These are phyloP conservation scores for Pseudonitzschia multiseries DNA, from an alignment of 108 stramenopile genomes.

Conservation along the genomic window DNA sequence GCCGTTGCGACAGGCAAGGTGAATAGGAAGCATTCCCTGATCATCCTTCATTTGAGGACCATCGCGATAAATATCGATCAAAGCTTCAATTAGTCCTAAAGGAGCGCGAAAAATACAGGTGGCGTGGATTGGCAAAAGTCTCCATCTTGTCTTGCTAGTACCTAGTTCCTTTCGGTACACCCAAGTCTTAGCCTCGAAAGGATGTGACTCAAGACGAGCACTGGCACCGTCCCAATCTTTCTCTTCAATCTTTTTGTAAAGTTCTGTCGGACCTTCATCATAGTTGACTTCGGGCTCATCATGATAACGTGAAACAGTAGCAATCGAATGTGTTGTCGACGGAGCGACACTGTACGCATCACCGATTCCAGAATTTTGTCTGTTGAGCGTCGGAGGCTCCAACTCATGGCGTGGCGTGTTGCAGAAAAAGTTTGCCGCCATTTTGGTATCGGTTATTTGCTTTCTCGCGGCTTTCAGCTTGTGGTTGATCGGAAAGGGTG, in stretches of 20 bases:
- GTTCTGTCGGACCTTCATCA: conserved; percentile 69
- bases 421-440: conserved; percentile 25
- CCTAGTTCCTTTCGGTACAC: conserved; percentile 60
- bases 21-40: conserved; percentile 88
- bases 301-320: conserved; percentile 27
- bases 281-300: conserved; percentile 77
- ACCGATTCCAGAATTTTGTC: conserved; percentile 45
- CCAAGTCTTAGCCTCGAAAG: conserved; percentile 78
- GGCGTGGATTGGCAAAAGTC: conserved; percentile 68
- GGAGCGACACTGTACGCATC: conserved; percentile 43
- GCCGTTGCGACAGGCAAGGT: conserved; percentile 85
- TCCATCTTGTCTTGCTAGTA: conserved; percentile 54
- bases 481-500: not conserved
- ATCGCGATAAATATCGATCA: conserved; percentile 71
- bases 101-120: conserved; percentile 64
- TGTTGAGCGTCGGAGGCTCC: conserved; percentile 23
- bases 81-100: conserved; percentile 66
- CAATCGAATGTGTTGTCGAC: conserved; percentile 23
- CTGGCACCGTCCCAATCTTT: conserved; percentile 84
- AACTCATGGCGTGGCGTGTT: conserved; percentile 19
- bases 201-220: conserved; percentile 57
- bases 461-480: not conserved
- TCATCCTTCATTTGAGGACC: conserved; percentile 83
- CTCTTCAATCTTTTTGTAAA: conserved; percentile 82
- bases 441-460: not conserved